A percentile compares a stretch with the other conserved stretches of the same genome.
These are phyloP conservation scores for Emergomyces pasteurianus DNA, from an alignment of 2,329 filamentous ascomycete genomes.

Conservation along the genomic window DNA sequence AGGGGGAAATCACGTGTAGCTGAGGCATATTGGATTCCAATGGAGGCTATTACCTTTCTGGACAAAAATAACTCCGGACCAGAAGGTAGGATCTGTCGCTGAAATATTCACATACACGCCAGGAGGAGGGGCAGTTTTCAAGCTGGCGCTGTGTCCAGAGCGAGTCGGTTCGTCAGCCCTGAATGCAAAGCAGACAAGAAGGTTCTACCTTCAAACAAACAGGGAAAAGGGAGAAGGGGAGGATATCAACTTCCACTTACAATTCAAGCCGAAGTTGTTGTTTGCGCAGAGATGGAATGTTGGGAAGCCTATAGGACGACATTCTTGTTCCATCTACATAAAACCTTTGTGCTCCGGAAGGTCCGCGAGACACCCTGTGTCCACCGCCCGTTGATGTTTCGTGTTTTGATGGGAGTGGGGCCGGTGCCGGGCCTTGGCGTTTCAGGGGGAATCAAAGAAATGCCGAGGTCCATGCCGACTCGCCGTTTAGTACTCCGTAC, in stretches of 20 bases:
- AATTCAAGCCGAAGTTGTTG: conserved; percentile 75
- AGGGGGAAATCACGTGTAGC: background rate
- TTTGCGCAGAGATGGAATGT: conserved; percentile 47
- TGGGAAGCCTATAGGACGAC: conserved; percentile 27
- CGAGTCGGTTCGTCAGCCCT: background rate
- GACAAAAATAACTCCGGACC: conserved; percentile 87
- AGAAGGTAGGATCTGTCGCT: conserved; percentile 66
- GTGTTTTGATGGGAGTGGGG: background rate
- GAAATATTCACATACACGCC: conserved; percentile 80
- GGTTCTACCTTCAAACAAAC: background rate
- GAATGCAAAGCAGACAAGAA: conserved; percentile 6
- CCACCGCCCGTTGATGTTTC: background rate
- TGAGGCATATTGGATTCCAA: background rate
- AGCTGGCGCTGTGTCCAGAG: conserved; percentile 52
- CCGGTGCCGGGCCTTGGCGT: background rate
- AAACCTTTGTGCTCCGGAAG: background rate
- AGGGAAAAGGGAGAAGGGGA: background rate
- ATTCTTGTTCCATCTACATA: conserved; percentile 12
- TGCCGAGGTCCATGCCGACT: background rate
- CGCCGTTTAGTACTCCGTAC: too few relatives aligned
- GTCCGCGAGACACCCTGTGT: too few relatives aligned
- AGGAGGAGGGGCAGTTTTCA: conserved; percentile 71
- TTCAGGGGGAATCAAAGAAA: background rate
- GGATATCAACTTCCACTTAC: conserved; percentile 37
- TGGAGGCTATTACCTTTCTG: conserved; percentile 54